Base-by-base conservation (phyloP, 2,329 filamentous ascomycete species). In the Trichoderma sp. region DNA sequence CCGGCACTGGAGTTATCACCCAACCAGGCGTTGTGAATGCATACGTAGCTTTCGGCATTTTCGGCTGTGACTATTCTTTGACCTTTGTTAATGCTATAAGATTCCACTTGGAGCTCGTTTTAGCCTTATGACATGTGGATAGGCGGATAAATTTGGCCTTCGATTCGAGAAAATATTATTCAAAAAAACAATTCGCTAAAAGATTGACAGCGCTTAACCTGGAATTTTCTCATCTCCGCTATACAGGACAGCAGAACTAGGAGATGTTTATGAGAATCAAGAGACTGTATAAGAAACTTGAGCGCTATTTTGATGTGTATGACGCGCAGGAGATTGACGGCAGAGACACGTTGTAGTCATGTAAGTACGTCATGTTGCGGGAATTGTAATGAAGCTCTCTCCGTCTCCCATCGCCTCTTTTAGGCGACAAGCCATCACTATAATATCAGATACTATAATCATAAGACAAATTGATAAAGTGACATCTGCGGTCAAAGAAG, bases 21-120 rank as follows among this genome's bases (percentile, higher is more conserved):
- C 5, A 43, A 43, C 16, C 10, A 6, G 7, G 18, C 18, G 39
- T n/a, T 43, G 18, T n/a, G 39, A 39, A 43, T 43, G 6, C 39
- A 8, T 43, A 34, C 32, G 4, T 34, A 43, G 8, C 6, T 43
- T 43, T 18, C 18, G 39, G 16, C 39, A 43, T 43, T 8, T 3
- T 18, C 6, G 16, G 16, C 39, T 43, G 16, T 10, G 39, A 1
- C 8, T 43, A 43, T 43, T 8, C 16, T 18, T 4, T 5, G 39
- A 18, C 3, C 18, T 43, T 18, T 7, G 6, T 43, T 43, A 18
- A 43, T 43, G 6, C 39, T 43, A 49, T 5, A 13, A 49, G 46
- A 68, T 83, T 83, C 28, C 21, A 37, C 13, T 63, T 11, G 4
- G n/a, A 39, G 6, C 14, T 74, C 34, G 32, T 34, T 58, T 26